phyloP scores from a whole-genome alignment of 345 rosid species.

The Pistacia integerrima region DNA sequence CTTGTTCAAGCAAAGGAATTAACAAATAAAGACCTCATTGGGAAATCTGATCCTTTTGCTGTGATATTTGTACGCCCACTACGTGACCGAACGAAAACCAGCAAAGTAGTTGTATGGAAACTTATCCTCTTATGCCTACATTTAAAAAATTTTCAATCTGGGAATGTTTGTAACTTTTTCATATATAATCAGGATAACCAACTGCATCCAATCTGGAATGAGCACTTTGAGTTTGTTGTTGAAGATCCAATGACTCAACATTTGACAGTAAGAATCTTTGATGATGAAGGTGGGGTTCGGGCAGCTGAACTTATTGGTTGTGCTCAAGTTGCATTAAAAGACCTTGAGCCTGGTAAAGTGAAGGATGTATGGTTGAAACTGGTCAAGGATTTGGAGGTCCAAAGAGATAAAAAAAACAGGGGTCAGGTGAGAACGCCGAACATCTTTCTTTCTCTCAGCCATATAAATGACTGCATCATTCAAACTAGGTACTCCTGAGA shows the following conservation, averaged over 20 bases:
- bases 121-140: neutral
- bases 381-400: conserved; percentile 81
- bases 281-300: conserved; percentile 90
- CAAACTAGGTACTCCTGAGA: neutral
- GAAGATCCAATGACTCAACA: conserved; percentile 81
- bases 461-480: neutral
- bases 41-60: conserved; percentile 93
- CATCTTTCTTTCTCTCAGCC: neutral
- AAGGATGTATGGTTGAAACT: conserved; percentile 81
- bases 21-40: conserved; percentile 79
- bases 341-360: conserved; percentile 81
- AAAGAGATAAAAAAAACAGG: conserved; percentile 81
- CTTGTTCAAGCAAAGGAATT: conserved; percentile 87
- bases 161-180: conserved; percentile 10
- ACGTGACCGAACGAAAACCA: conserved; percentile 64
- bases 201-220: conserved; percentile 92
- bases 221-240: conserved; percentile 77
- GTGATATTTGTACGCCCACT: conserved; percentile 77
- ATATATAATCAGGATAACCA: conserved; percentile 58
- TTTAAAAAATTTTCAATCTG: neutral
- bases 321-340: conserved; percentile 59
- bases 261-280: conserved; percentile 73
- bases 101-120: conserved; percentile 71
- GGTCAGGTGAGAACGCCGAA: conserved; percentile 60
- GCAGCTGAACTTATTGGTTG: conserved; percentile 80